These are phyloP conservation scores for Fusarium sp. DNA, from an alignment of 2,329 filamentous ascomycete species.

Conservation along the genomic window DNA sequence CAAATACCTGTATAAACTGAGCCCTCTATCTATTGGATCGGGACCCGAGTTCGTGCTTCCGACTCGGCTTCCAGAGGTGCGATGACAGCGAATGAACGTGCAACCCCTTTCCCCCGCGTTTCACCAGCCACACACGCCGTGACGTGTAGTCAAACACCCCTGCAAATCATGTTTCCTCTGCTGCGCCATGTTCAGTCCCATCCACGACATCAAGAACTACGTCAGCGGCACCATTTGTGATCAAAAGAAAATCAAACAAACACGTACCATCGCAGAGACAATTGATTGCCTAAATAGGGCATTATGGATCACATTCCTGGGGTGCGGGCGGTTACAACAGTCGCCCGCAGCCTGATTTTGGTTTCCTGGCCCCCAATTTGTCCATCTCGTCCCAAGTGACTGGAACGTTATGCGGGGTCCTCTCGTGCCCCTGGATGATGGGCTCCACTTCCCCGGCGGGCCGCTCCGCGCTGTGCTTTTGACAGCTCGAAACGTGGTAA, in stretches of 20 bases:
- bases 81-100: background rate
- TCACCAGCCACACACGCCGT: background rate
- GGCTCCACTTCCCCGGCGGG: background rate
- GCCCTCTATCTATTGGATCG: background rate
- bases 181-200: background rate
- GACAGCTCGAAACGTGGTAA: background rate
- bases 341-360: background rate
- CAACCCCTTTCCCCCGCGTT: background rate
- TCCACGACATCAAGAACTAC: background rate
- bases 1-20: background rate
- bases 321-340: background rate
- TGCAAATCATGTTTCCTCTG: background rate
- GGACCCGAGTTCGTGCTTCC: background rate
- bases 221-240: background rate
- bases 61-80: background rate
- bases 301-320: background rate
- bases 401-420: background rate
- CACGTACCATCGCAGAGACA: background rate
- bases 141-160: background rate
- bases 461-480: background rate
- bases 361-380: background rate
- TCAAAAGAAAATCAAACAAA: background rate
- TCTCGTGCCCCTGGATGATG: background rate
- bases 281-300: background rate
- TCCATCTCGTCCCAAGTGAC: background rate